These are phyloP conservation scores for Calocybe gambosa DNA, from an alignment of 1,284 basidiomycete genomes.

Conservation along the genomic window DNA sequence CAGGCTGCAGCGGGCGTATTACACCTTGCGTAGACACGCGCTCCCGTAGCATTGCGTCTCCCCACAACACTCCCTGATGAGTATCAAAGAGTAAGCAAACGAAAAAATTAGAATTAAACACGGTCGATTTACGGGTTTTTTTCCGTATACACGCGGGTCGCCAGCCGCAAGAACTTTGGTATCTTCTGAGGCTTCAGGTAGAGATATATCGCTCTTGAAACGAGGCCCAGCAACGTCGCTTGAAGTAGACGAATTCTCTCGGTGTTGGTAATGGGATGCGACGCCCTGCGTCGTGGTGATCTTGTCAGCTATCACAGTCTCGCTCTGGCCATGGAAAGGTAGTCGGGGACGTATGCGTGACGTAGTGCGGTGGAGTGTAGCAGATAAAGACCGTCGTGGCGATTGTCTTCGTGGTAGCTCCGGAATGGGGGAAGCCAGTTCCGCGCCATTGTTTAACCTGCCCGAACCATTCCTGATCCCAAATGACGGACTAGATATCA, in stretches of 20 bases:
- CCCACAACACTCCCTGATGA: conserved; percentile 30
- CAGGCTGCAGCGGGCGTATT: conserved; percentile 74
- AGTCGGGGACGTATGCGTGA: conserved; percentile 10
- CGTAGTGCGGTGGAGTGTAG: conserved; percentile 8
- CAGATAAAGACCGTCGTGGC: conserved; percentile 12
- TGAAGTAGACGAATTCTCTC: conserved; percentile 16
- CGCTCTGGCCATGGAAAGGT: conserved; percentile 5
- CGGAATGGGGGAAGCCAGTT: not conserved
- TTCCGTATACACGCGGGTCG: conserved; percentile 51
- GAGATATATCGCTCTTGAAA: conserved; percentile 28
- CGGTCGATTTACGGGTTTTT: conserved; percentile 37
- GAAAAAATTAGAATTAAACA: not conserved
- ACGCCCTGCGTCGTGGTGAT: not conserved
- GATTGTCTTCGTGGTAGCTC: conserved; percentile 5
- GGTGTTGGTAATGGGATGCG: conserved; percentile 3
- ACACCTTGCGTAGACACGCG: conserved; percentile 76
- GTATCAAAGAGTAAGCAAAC: not conserved
- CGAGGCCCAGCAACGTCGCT: conserved; percentile 45
- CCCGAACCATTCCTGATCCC: not conserved
- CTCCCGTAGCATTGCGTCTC: conserved; percentile 72
- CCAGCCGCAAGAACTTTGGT: conserved; percentile 50
- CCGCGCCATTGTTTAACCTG: not conserved
- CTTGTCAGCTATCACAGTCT: conserved; percentile 1
- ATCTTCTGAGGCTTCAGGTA: conserved; percentile 12
- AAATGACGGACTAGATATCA: conserved; percentile 7